Base-by-base conservation (phyloP, 352 stramenopile genomes). In the Phytopythium aichiense region DNA sequence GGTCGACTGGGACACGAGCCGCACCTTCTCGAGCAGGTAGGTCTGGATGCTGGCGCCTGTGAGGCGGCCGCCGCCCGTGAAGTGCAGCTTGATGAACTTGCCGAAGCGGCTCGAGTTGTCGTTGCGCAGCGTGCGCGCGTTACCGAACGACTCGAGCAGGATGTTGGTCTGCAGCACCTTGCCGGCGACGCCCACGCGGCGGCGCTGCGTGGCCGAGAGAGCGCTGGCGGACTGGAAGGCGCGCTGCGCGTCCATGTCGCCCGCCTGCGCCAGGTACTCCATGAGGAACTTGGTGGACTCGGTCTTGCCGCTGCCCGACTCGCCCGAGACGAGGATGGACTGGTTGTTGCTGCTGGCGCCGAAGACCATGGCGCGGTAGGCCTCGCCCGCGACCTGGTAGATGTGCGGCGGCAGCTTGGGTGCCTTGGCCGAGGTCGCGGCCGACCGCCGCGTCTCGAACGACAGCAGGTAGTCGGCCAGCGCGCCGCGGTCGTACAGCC, bases 1-100 rank as follows among this genome's bases (percentile, higher is more conserved):
- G 16, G 78, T 78, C 37, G 81, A 87, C 73, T 95, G 86, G 31
- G 81, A 95, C 22, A 95, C 81, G 22, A 96, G 69, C 0, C 91
- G 85, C 22, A 96, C 88, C 71, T 98, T 99, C 68, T 99, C 95
- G 38, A 98, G 77, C 33, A 98, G 74, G 69, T 98, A 98, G 2
- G 88, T 97, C 66, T 96, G 84, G 57, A 97, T 96, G 49, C 76
- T 91, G 28, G 89, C 91, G 43, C 90, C 88, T 12, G 83, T 86
- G 53, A 96, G 76, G 42, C 77, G 58, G 22, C 88, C 88, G 35
- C 71, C 66, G 31, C 76, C 79, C 16, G 83, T 89, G 64, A 96
- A 96, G 49, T 95, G 82, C 62, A 96, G 75, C 67, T 96, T 94
- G 64, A 97, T 96, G 69, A 95, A 97, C 72, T 97, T 97, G 63